Evolutionary conservation across 495 filamentous ascomycete genomes (phyloP).

Genomic region (Beverwykella pulmonaria): DNA sequence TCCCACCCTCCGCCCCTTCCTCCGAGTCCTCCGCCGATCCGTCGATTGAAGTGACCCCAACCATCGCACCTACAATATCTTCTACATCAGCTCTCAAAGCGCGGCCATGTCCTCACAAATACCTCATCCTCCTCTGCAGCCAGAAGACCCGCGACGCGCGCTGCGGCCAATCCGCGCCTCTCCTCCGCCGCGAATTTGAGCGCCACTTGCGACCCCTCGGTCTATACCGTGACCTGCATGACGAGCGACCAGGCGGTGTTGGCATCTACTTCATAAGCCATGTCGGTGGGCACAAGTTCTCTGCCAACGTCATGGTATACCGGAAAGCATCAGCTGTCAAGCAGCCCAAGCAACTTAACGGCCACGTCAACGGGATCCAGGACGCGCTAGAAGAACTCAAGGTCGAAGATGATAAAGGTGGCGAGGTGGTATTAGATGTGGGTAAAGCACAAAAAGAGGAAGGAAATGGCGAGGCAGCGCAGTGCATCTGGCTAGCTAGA

Average conservation of each 20-base stretch:
- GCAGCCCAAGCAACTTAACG: constrained; percentile 53
- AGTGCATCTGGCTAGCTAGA: constrained; percentile 93
- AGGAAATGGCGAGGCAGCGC: constrained; percentile 62
- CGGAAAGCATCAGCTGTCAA: constrained; percentile 58
- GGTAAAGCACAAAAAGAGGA: constrained; percentile 42
- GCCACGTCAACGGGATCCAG: constrained; percentile 36
- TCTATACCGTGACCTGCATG: constrained; percentile 82
- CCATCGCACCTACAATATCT: constrained; percentile 36
- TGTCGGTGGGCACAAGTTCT: constrained; percentile 92
- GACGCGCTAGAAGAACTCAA: constrained; percentile 27
- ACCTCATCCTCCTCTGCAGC: constrained; percentile 89
- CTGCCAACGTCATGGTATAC: constrained; percentile 90
- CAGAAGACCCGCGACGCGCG: constrained; percentile 91
- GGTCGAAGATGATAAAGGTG: constrained; percentile 30
- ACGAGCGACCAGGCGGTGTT: constrained; percentile 84
- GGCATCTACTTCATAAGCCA: constrained; percentile 96
- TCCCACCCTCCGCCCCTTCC: constrained; percentile 1
- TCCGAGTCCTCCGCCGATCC: constrained; percentile 12
- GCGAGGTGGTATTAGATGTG: constrained; percentile 39
- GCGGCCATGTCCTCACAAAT: constrained; percentile 74
- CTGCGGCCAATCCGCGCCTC: constrained; percentile 88
- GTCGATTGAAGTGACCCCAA: constrained; percentile 28
- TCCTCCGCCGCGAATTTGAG: constrained; percentile 84
- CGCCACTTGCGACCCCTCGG: constrained; percentile 83
- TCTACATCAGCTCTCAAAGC: constrained; percentile 59